Base-by-base conservation (phyloP, 208 protist species). In the Trypanosoma melophagium region DNA sequence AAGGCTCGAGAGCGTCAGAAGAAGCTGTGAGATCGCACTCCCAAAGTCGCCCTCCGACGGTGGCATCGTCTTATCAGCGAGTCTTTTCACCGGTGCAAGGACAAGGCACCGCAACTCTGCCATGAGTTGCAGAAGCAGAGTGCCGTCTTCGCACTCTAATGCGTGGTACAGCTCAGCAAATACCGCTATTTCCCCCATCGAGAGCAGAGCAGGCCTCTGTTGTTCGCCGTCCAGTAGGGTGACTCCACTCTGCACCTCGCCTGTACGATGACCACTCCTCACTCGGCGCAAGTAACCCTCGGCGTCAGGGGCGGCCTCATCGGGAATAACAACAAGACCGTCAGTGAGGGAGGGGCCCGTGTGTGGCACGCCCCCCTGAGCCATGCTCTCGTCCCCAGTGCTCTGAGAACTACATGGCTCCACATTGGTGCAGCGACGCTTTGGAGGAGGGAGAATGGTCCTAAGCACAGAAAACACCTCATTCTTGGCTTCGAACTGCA, bases 161-260 rank as follows among this genome's bases (percentile, higher is more conserved):
- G 50, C 31, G 22, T 76, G 70, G 69, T 91, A 95, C 1, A 95
- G 74, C 19, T 81, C 60, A 22, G 92, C 66, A 40, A 90, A 70
- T 17, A 77, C 35, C 12, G 74, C 62, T n/a, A 89, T 54, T 10
- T 92, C 79, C 22, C 69, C 57, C 14, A 94, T 63, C 0, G 62
- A 66, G 41, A 86, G 71, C 1, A 62, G 25, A 22, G 65, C 7
- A 21, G 53, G 49, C 3, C 2, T 47, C 1, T 8, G 40, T 7
- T 60, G 41, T 53, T 8, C 38, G 19, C 56, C 60, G 38, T 21
- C 60, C 5, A 13, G 13, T 16, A 41, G 9, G 58, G 7, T 14
- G 31, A 54, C 14, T 64, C 13, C 42, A 35, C 35, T 14, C 4
- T 31, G n/a, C 7, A n/a, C 45, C 19, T 31, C 47, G 41, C 22